These are phyloP conservation scores for Fusarium xyrophilum DNA, from an alignment of 2,329 filamentous ascomycete genomes.

Conservation along the genomic window DNA sequence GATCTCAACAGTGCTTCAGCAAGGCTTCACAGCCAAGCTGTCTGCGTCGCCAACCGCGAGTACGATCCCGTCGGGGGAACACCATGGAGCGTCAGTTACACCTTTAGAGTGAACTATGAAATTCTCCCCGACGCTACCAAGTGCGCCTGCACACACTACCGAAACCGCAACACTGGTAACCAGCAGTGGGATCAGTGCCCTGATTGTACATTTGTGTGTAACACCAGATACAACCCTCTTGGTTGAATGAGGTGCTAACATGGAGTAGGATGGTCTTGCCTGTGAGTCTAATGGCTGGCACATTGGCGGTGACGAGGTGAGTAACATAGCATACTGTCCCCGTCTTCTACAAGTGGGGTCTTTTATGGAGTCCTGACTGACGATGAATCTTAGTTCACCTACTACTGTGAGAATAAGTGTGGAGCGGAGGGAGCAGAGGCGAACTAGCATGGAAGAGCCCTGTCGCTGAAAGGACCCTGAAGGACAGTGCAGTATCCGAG, in stretches of 20 bases:
- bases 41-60: slow-evolving; percentile 5
- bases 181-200: slow-evolving; percentile 27
- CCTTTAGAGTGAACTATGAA: slow-evolving; percentile 18
- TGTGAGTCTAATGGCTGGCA: slow-evolving; percentile 24
- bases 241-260: background rate
- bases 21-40: slow-evolving; percentile 17
- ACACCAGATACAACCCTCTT: accelerated
- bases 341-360: too few relatives aligned
- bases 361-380: background rate
- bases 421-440: slow-evolving; percentile 12
- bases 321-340: background rate
- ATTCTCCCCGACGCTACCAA: slow-evolving; percentile 14
- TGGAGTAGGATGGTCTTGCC: slow-evolving; percentile 12
- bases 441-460: background rate
- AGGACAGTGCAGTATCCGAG: accelerated
- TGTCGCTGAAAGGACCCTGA: background rate
- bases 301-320: slow-evolving; percentile 33
- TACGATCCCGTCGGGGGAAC: background rate
- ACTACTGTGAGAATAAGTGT: slow-evolving; percentile 15
- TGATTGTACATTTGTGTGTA: slow-evolving; percentile 24
- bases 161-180: slow-evolving; percentile 12
- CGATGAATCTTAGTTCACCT: background rate
- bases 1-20: background rate
- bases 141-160: slow-evolving; percentile 22
- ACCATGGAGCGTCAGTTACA: slow-evolving; percentile 19